Base-by-base conservation (phyloP, 768 basidiomycete genomes). In the Lentinula raphanica region DNA sequence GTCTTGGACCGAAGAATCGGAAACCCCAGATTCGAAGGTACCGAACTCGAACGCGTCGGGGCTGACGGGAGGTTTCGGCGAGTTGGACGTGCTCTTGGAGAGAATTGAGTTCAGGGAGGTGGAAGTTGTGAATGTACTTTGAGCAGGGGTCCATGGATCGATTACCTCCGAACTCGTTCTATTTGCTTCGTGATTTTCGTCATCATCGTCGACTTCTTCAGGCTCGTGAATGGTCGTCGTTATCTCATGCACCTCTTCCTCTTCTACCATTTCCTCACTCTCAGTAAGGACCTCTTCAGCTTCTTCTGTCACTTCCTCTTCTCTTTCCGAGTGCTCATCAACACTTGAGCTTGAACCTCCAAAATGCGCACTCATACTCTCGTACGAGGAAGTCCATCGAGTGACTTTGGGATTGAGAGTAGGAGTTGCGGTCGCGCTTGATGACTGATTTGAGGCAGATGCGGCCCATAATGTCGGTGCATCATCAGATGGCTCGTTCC, bases 21-120 rank as follows among this genome's bases (percentile, higher is more conserved):
- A 68, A 6, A 72, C 56, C 5, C 72, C 84, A 12, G 79, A 75
- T 65, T 84, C 83, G 60, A 88, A 88, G 3, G 80, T 77, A 17
- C 84, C 82, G 64, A 85, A 56, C 40, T 53, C 51, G 17, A 53
- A 85, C 3, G 69, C 75, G 66, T 84, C 84, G n/a, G 77, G 75
- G 63, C 78, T 84, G 45, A 67, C 72, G 23, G 69, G 68, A 23
- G 63, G 58, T 8, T 63, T 63, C 21, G 48, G 13, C 48, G 58
- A 55, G 9, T 56, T 53, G 38, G 36, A 44, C n/a, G 55, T 46
- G 53, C 29, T 35, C 11, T 7, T 46, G 35, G 32, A 27, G 31
- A 39, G 32, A 21, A 42, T 38, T 15, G 35, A 28, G 40, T 32
- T 35, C 17, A 58, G 35, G 51, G 60, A 35, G 44, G 60, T 60